These are phyloP conservation scores for Phialophora chinensis DNA, from an alignment of 2,329 filamentous ascomycete genomes.

Conservation along the genomic window DNA sequence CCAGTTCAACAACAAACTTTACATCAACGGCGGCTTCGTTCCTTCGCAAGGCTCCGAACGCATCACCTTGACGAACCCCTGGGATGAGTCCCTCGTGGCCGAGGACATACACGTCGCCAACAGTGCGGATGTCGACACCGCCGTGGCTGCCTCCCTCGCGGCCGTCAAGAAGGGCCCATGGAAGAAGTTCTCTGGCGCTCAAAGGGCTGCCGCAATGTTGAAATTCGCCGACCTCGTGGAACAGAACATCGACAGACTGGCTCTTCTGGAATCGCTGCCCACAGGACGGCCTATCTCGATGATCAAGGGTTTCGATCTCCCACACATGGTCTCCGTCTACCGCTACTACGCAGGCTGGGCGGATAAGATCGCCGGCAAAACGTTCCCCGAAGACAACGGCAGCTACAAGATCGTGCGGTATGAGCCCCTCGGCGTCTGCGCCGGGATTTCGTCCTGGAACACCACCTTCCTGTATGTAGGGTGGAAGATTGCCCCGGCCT, in stretches of 20 bases:
- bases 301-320: slow-evolving; percentile 67
- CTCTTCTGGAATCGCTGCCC: slow-evolving; percentile 42
- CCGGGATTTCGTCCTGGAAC: slow-evolving; percentile 86
- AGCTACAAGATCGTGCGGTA: slow-evolving; percentile 67
- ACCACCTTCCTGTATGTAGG: slow-evolving; percentile 68
- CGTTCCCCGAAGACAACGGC: slow-evolving; percentile 78
- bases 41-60: too few species aligned
- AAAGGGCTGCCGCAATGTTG: slow-evolving; percentile 37
- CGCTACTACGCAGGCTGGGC: slow-evolving; percentile 91
- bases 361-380: slow-evolving; percentile 90
- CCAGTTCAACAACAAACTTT: too few species aligned
- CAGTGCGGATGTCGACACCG: too few species aligned
- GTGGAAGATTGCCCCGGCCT: slow-evolving; percentile 59
- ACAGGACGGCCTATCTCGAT: slow-evolving; percentile 69
- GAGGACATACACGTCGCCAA: too few species aligned
- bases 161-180: slow-evolving; percentile 24
- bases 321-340: slow-evolving; percentile 70
- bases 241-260: slow-evolving; percentile 40
- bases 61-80: too few species aligned
- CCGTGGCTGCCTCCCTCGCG: too few species aligned
- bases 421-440: slow-evolving; percentile 78
- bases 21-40: too few species aligned
- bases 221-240: slow-evolving; percentile 56
- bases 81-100: too few species aligned
- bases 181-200: slow-evolving; percentile 38